These are phyloP conservation scores for Moniliophthora roreri DNA, from an alignment of 1,284 basidiomycete species.

Conservation along the genomic window DNA sequence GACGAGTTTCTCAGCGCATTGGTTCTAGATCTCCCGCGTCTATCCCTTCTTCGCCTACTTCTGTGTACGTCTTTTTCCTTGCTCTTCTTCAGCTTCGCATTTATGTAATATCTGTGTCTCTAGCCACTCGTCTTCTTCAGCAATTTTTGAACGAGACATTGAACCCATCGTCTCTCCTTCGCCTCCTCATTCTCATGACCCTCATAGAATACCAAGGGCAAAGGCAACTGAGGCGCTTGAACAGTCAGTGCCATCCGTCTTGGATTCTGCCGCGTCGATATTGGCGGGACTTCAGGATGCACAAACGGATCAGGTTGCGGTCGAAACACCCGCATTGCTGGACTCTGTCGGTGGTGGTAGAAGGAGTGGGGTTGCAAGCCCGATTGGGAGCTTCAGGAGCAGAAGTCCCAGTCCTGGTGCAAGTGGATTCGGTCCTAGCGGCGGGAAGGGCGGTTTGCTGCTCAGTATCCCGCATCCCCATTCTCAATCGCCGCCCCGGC, in stretches of 20 bases:
- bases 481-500: not conserved
- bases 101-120: constrained; percentile 1
- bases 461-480: constrained; percentile 38
- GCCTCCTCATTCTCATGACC: constrained; percentile 50
- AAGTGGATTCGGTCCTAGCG: constrained; percentile 30
- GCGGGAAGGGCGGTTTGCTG: constrained; percentile 38
- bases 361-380: constrained; percentile 62
- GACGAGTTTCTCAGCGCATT: constrained; percentile 24
- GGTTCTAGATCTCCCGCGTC: constrained; percentile 65
- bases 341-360: constrained; percentile 22
- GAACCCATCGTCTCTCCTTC: constrained; percentile 59
- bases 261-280: constrained; percentile 70
- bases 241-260: constrained; percentile 70
- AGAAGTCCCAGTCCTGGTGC: constrained; percentile 44
- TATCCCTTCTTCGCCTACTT: constrained; percentile 76
- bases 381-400: constrained; percentile 62
- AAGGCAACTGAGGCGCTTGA: constrained; percentile 71
- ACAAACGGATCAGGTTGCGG: constrained; percentile 50
- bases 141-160: constrained; percentile 82
- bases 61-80: constrained; percentile 51
- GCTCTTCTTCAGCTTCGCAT: constrained; percentile 8
- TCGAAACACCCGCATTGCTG: constrained; percentile 50
- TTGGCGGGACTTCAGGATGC: constrained; percentile 44
- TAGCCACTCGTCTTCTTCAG: constrained; percentile 75
- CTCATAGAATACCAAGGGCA: constrained; percentile 70